Conservation (phyloP, 139 green algal genomes). For the Micractinium sp. region DNA sequence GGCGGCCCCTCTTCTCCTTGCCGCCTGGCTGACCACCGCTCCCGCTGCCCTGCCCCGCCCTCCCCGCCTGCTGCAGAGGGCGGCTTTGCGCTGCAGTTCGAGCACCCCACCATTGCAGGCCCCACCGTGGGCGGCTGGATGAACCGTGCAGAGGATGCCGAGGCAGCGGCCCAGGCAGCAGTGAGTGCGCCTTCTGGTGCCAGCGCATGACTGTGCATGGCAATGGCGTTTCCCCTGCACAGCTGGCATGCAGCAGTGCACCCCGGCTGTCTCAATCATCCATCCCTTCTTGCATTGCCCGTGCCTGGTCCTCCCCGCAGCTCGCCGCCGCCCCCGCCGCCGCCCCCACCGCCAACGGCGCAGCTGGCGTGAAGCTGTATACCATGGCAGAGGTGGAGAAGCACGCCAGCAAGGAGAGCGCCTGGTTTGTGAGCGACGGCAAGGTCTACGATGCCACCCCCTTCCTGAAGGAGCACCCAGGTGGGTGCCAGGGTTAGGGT, state of each 20-base stretch:
- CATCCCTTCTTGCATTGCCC: not conserved
- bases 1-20: not conserved
- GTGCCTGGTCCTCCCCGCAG: not conserved
- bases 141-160: constrained; percentile 41
- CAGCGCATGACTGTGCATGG: not conserved
- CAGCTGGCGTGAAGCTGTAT: not conserved
- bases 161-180: not conserved
- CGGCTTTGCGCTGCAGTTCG: constrained; percentile 66
- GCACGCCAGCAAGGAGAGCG: constrained; percentile 69
- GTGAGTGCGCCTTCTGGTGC: not conserved
- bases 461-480: constrained; percentile 93
- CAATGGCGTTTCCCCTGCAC: not conserved
- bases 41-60: not conserved
- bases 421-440: constrained; percentile 94
- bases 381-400: constrained; percentile 65
- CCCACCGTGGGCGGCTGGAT: constrained; percentile 69
- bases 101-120: constrained; percentile 77
- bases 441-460: constrained; percentile 96
- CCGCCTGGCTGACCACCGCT: not conserved
- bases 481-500: not conserved
- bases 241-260: not conserved
- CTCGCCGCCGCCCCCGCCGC: not conserved
- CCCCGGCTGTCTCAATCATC: not conserved
- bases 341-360: not conserved
- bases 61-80: not conserved